phyloP scores from a whole-genome alignment of 129 eudicot genomes.

The Lonicera japonica region DNA sequence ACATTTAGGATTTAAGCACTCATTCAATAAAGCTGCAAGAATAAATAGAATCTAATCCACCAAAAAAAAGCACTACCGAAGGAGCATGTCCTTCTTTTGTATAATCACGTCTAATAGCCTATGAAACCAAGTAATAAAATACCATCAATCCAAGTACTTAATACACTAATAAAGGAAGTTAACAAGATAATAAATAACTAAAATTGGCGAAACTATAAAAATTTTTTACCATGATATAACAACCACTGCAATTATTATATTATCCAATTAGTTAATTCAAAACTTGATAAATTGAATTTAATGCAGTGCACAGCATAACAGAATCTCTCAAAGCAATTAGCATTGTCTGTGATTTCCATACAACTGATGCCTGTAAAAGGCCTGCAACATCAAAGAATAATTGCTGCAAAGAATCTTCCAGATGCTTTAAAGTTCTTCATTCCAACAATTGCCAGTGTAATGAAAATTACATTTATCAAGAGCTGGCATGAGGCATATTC shows the following conservation, averaged over 20 bases:
- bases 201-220: no score
- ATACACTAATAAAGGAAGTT: constrained; percentile 2
- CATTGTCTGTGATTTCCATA: constrained; percentile 33
- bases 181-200: background rate
- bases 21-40: constrained; percentile 78
- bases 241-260: no score
- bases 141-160: background rate
- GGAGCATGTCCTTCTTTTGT: constrained; percentile 41
- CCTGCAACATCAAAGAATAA: constrained; percentile 31
- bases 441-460: no score
- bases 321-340: constrained; percentile 66
- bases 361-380: constrained; percentile 11
- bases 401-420: background rate
- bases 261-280: constrained; percentile 4
- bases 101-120: constrained; percentile 28
- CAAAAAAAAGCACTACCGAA: constrained; percentile 88
- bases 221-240: no score
- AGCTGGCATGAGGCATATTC: no score
- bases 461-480: no score
- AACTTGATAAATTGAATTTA: constrained; percentile 53
- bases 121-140: constrained; percentile 10
- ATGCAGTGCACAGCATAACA: constrained; percentile 51
- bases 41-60: constrained; percentile 98
- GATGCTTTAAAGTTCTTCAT: no score
- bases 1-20: constrained; percentile 83